Conservation (phyloP, 441 rosid species). For the Erysimum cheiri region DNA sequence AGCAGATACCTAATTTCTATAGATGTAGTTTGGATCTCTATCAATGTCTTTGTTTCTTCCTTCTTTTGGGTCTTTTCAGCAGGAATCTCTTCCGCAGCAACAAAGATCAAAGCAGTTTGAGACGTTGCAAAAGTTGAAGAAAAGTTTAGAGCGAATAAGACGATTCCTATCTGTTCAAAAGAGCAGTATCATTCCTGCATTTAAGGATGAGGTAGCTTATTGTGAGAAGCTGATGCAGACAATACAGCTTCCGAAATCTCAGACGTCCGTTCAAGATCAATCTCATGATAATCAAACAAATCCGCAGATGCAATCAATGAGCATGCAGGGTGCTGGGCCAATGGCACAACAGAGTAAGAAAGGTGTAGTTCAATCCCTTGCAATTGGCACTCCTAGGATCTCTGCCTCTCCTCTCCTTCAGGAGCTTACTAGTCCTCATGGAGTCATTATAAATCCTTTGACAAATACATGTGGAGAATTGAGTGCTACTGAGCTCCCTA, state of each 20-base stretch:
- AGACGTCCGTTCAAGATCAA: constrained; percentile 59
- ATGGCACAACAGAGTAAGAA: constrained; percentile 58
- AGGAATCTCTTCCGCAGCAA: not conserved
- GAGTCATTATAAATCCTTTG: constrained; percentile 59
- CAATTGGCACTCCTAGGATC: constrained; percentile 95
- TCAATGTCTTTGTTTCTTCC: not conserved
- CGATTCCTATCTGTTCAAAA: not conserved
- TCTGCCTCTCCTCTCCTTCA: constrained; percentile 93
- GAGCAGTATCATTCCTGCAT: not conserved
- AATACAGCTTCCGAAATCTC: constrained; percentile 66
- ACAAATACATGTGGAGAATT: constrained; percentile 62
- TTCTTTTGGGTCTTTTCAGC: not conserved
- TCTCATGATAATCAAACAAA: constrained; percentile 76
- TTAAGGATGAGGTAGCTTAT: not conserved
- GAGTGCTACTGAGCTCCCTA: constrained; percentile 69
- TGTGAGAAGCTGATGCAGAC: not conserved
- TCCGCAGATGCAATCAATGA: constrained; percentile 66
- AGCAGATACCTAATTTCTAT: not conserved
- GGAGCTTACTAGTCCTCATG: constrained; percentile 75
- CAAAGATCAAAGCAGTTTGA: not conserved
- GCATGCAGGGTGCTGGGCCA: constrained; percentile 52
- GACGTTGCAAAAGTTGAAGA: too few relatives aligned
- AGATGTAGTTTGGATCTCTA: not conserved
- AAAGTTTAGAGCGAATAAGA: not conserved
- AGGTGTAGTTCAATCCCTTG: constrained; percentile 74